These are phyloP conservation scores for Salix arbutifolia DNA, from an alignment of 345 rosid genomes.

Conservation along the genomic window DNA sequence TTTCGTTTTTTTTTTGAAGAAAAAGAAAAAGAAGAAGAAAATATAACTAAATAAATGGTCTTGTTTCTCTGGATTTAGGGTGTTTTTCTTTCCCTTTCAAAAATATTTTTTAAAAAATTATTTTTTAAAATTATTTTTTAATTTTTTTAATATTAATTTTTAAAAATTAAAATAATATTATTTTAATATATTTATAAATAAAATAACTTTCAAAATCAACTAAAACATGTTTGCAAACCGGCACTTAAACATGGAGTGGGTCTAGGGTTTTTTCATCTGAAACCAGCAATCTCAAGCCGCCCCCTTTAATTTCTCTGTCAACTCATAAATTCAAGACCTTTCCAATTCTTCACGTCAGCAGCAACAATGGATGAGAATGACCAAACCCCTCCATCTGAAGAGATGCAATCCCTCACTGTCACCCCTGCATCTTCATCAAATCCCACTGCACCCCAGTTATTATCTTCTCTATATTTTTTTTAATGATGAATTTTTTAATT, in stretches of 20 bases:
- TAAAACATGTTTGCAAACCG: no score
- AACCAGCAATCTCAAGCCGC: background rate
- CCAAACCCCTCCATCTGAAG: background rate
- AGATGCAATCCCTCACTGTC: slow-evolving; percentile 9
- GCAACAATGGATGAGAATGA: slow-evolving; percentile 5
- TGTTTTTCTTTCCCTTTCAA: no score
- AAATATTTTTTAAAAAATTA: no score
- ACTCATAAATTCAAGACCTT: background rate
- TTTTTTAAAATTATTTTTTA: no score
- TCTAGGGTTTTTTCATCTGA: background rate
- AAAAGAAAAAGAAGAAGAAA: no score
- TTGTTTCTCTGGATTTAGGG: background rate
- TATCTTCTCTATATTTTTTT: background rate
- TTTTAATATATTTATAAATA: no score
- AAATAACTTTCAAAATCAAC: no score
- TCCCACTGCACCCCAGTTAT: slow-evolving; percentile 1
- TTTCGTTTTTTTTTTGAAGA: background rate
- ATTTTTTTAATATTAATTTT: no score
- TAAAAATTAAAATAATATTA: no score
- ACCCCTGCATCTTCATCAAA: background rate
- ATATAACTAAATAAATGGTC: no score
- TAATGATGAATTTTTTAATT: background rate
- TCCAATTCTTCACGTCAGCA: background rate
- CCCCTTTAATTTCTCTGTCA: background rate
- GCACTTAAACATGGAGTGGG: background rate